Percentiles rank a stretch among this genome's conserved stretches.
Evolutionary conservation across 1,139 yeast genomes (phyloP).

Genomic region (Yamadazyma buinensis): DNA sequence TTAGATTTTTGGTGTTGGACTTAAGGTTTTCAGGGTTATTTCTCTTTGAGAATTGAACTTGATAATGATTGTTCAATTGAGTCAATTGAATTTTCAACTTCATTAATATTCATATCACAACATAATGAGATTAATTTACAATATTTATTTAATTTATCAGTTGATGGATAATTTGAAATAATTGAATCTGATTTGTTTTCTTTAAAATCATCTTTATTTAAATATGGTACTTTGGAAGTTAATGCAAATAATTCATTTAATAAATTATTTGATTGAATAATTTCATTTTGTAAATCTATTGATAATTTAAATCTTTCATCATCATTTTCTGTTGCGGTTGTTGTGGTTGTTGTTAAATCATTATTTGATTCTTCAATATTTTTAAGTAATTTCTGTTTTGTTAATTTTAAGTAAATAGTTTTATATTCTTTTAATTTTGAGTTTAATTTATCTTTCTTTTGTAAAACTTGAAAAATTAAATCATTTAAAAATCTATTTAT

Average conservation of each 20-base stretch:
- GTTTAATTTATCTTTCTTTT: conserved; percentile 30
- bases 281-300: conserved; percentile 20
- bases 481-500: conserved; percentile 39
- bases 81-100: conserved; percentile 41
- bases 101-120: conserved; percentile 42
- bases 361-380: neutral
- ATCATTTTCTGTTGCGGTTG: neutral
- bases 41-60: conserved; percentile 11
- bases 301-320: conserved; percentile 18
- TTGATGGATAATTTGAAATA: conserved; percentile 26
- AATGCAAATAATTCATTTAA: conserved; percentile 17
- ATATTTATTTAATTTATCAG: conserved; percentile 39
- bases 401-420: conserved; percentile 9
- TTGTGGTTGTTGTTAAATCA: neutral
- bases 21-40: too few species aligned
- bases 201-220: conserved; percentile 14
- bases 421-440: conserved; percentile 16
- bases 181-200: conserved; percentile 16
- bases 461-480: conserved; percentile 34
- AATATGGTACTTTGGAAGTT: conserved; percentile 24
- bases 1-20: too few species aligned
- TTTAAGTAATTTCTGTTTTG: conserved; percentile 1
- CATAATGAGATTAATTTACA: conserved; percentile 41
- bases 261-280: conserved; percentile 19
- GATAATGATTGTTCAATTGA: conserved; percentile 38